phyloP scores from a whole-genome alignment of 371 early-diverging fungal genomes.

The Haplosporangium sp. region DNA sequence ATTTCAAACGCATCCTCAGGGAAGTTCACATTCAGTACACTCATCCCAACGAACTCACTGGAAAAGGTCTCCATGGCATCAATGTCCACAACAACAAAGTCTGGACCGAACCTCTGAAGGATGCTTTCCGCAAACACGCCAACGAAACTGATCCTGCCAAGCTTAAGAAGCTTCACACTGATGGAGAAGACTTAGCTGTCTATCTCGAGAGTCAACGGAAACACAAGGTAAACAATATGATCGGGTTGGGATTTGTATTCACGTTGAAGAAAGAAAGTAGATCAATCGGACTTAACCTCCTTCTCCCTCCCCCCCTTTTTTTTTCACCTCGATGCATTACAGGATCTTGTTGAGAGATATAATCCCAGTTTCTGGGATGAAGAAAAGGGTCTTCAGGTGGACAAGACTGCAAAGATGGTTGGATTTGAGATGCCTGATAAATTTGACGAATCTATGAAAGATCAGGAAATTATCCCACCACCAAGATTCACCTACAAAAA shows the following conservation, averaged over 20 bases:
- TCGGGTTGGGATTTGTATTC: neutral
- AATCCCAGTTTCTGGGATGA: slow-evolving; percentile 53
- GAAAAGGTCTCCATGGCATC: slow-evolving; percentile 47
- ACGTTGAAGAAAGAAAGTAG: neutral
- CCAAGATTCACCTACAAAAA: slow-evolving; percentile 40
- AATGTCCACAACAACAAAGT: slow-evolving; percentile 49
- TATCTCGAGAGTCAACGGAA: slow-evolving; percentile 52
- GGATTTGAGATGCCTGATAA: slow-evolving; percentile 51
- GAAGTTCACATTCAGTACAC: slow-evolving; percentile 54
- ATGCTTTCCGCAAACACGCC: slow-evolving; percentile 40
- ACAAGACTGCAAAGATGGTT: slow-evolving; percentile 53
- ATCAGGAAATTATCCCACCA: slow-evolving; percentile 21
- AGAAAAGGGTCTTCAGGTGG: slow-evolving; percentile 52
- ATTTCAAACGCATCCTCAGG: slow-evolving; percentile 50
- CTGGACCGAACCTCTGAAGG: slow-evolving; percentile 53
- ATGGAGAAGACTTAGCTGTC: slow-evolving; percentile 38
- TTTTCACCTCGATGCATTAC: neutral
- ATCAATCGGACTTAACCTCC: neutral
- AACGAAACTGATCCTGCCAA: slow-evolving; percentile 40
- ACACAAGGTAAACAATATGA: slow-evolving; percentile 28
- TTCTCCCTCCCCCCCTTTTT: neutral
- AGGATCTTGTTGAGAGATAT: slow-evolving; percentile 54
- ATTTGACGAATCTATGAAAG: slow-evolving; percentile 30
- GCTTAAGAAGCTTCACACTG: slow-evolving; percentile 36
- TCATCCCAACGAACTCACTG: slow-evolving; percentile 42